These are phyloP conservation scores for Nematodospora anomalae DNA, from an alignment of 1,139 yeast genomes.

Conservation along the genomic window DNA sequence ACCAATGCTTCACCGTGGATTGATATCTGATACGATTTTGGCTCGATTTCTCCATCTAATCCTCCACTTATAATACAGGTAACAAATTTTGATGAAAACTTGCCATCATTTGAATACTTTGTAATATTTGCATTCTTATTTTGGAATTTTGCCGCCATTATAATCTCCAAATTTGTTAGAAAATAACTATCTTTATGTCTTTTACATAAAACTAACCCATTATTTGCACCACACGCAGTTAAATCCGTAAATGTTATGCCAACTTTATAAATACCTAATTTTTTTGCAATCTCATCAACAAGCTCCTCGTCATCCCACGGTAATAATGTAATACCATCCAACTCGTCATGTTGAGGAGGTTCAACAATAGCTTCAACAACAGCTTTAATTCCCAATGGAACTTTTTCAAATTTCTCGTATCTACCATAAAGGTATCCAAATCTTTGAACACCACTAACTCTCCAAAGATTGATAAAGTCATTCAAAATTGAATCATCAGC, in stretches of 20 bases:
- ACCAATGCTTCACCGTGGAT: slow-evolving; percentile 85
- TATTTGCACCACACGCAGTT: slow-evolving; percentile 80
- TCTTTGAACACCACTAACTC: slow-evolving; percentile 83
- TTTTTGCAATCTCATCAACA: slow-evolving; percentile 55
- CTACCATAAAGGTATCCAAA: slow-evolving; percentile 83
- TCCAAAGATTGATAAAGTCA: slow-evolving; percentile 87
- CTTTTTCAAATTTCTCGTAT: slow-evolving; percentile 74
- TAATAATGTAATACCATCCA: slow-evolving; percentile 76
- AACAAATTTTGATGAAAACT: slow-evolving; percentile 83
- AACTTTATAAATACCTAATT: slow-evolving; percentile 67
- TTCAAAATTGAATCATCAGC: slow-evolving; percentile 72
- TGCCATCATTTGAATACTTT: slow-evolving; percentile 64
- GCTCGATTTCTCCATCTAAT: slow-evolving; percentile 81
- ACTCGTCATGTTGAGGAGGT: slow-evolving; percentile 84
- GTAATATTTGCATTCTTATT: slow-evolving; percentile 61
- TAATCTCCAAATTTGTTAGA: slow-evolving; percentile 77
- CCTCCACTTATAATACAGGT: slow-evolving; percentile 94
- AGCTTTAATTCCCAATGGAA: slow-evolving; percentile 91
- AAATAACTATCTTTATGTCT: slow-evolving; percentile 92
- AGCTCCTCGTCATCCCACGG: slow-evolving; percentile 58
- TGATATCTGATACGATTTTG: slow-evolving; percentile 87
- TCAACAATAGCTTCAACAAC: slow-evolving; percentile 93
- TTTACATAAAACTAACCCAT: slow-evolving; percentile 88
- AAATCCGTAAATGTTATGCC: slow-evolving; percentile 91
- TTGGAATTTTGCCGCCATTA: slow-evolving; percentile 86